Percentiles rank a stretch among this genome's conserved stretches.
These are phyloP conservation scores for Mitosporidium daphniae DNA, from an alignment of 371 early-diverging fungal genomes.

Conservation along the genomic window DNA sequence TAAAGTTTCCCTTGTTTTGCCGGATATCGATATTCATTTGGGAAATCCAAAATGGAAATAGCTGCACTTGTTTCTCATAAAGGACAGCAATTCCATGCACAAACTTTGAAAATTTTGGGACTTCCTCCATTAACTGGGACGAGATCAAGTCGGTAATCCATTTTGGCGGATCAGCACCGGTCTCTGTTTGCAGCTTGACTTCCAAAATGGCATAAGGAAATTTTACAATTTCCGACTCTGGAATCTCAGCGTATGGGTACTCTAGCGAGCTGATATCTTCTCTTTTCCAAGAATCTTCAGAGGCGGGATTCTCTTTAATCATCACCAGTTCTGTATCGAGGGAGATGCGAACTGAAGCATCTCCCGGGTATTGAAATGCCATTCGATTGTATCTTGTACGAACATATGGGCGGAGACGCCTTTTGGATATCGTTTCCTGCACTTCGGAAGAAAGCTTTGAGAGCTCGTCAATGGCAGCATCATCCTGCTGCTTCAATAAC, in stretches of 20 bases:
- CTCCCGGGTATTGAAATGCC: constrained; percentile 94
- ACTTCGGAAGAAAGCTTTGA: constrained; percentile 31
- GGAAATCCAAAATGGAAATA: constrained; percentile 85
- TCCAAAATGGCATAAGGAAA: constrained; percentile 94
- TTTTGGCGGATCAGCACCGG: constrained; percentile 44
- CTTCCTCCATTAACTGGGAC: constrained; percentile 60
- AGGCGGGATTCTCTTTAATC: constrained; percentile 62
- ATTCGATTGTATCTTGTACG: constrained; percentile 92
- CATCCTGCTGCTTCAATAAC: constrained; percentile 21
- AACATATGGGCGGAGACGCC: constrained; percentile 38
- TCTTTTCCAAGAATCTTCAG: constrained; percentile 68
- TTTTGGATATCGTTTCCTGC: constrained; percentile 26
- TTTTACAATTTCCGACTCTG: constrained; percentile 29
- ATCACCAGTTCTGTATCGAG: constrained; percentile 85
- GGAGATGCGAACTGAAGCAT: constrained; percentile 80
- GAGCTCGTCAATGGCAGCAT: constrained; percentile 32
- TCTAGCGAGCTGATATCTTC: constrained; percentile 43
- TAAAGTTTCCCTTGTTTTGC: constrained; percentile 1
- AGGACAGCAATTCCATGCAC: constrained; percentile 78
- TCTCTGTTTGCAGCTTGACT: constrained; percentile 66
- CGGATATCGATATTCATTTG: constrained; percentile 72
- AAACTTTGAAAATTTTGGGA: constrained; percentile 90
- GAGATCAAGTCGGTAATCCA: constrained; percentile 75
- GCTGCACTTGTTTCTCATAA: constrained; percentile 35
- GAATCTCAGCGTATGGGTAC: constrained; percentile 55